These are phyloP conservation scores for Medicago arabica DNA, from an alignment of 306 rosid genomes.

Conservation along the genomic window DNA sequence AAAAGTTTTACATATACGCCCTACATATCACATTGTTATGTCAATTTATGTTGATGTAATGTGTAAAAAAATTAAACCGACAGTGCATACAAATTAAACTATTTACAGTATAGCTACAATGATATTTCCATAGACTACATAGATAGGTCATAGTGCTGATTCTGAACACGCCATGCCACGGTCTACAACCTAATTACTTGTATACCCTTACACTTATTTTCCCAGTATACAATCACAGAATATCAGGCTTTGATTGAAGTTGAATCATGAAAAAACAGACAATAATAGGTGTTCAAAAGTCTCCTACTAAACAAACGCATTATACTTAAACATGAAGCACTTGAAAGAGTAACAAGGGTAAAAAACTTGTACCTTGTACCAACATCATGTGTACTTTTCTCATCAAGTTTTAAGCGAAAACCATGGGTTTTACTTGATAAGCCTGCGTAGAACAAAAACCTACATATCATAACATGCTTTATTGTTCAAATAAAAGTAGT, in stretches of 20 bases:
- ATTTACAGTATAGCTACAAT: neutral
- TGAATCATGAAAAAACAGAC: constrained; percentile 13
- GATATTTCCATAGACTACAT: constrained; percentile 4
- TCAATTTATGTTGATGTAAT: too few species aligned
- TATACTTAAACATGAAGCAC: constrained; percentile 22
- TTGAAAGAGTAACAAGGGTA: constrained; percentile 37
- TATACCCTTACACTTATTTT: neutral
- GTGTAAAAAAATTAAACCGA: too few species aligned
- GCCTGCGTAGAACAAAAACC: constrained; percentile 57
- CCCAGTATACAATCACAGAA: constrained; percentile 22
- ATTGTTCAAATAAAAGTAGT: constrained; percentile 16
- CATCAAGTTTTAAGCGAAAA: constrained; percentile 55
- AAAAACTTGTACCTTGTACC: constrained; percentile 61
- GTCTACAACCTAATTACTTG: constrained; percentile 22
- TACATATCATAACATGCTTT: constrained; percentile 26
- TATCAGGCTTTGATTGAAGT: neutral
- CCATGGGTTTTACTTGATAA: constrained; percentile 62
- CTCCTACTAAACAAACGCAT: constrained; percentile 3
- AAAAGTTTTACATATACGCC: too few species aligned
- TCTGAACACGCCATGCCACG: neutral
- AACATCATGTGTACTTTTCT: constrained; percentile 56
- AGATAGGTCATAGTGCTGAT: constrained; percentile 6
- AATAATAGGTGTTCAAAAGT: constrained; percentile 16
- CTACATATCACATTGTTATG: too few species aligned
- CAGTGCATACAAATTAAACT: too few species aligned